Percentiles rank a stretch among this genome's conserved stretches.
phyloP scores from a whole-genome alignment of 2,329 filamentous ascomycete genomes.

The Fusarium siculi region DNA sequence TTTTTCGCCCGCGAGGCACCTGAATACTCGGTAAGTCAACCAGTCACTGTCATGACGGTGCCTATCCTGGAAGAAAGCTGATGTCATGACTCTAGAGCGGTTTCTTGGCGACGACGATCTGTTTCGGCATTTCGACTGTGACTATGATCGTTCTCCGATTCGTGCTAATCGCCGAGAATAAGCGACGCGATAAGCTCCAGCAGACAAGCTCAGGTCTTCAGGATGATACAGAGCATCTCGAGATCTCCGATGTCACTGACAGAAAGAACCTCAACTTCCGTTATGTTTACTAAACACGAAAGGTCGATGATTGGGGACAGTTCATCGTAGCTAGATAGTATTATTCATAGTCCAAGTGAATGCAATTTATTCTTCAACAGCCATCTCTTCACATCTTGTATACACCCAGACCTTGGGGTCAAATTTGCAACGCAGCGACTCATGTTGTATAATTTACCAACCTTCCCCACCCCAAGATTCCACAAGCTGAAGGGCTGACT shows the following conservation, averaged over 20 bases:
- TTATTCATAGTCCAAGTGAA: no score
- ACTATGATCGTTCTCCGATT: slow-evolving; percentile 29
- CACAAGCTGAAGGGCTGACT: neutral
- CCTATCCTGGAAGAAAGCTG: neutral
- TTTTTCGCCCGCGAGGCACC: slow-evolving; percentile 36
- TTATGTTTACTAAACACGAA: slow-evolving; percentile 27
- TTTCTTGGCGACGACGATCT: slow-evolving; percentile 35
- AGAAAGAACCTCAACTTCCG: slow-evolving; percentile 31
- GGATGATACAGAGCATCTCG: neutral
- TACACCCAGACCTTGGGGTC: no score
- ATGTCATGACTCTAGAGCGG: slow-evolving; percentile 20
- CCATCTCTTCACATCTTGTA: no score
- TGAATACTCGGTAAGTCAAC: slow-evolving; percentile 29
- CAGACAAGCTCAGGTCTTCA: neutral
- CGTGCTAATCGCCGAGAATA: slow-evolving; percentile 26
- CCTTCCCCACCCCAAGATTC: neutral
- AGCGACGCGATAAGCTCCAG: slow-evolving; percentile 25
- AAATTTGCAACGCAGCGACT: no score
- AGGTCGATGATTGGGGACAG: accelerated
- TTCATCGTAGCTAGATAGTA: no score
- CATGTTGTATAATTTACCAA: neutral
- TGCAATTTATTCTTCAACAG: accelerated
- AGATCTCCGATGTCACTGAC: slow-evolving; percentile 38
- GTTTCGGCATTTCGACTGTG: slow-evolving; percentile 30
- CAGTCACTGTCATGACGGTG: no score